Evolutionary conservation across 768 basidiomycete species (phyloP).

Genomic region (Megacollybia marginata): DNA sequence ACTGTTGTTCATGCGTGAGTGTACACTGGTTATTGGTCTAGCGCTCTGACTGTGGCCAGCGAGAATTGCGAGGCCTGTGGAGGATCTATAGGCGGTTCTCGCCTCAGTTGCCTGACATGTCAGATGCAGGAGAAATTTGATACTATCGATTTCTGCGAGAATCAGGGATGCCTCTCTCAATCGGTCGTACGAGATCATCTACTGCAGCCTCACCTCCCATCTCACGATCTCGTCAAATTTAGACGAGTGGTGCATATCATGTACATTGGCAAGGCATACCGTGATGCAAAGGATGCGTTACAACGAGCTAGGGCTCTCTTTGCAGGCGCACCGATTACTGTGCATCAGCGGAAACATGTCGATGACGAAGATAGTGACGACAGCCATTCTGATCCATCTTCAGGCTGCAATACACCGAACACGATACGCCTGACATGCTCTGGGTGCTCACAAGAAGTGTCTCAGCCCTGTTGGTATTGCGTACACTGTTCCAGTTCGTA

Average conservation of each 20-base stretch:
- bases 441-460: conserved; percentile 10
- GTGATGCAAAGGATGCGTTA: conserved; percentile 13
- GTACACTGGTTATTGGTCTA: neutral
- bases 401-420: neutral
- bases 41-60: conserved; percentile 2
- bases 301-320: conserved; percentile 6
- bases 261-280: conserved; percentile 11
- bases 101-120: conserved; percentile 25
- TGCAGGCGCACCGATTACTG: neutral
- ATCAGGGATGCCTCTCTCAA: conserved; percentile 12
- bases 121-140: conserved; percentile 8
- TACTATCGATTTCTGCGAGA: conserved; percentile 22
- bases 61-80: conserved; percentile 17
- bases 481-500: conserved; percentile 16
- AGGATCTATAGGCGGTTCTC: conserved; percentile 17
- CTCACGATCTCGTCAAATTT: conserved; percentile 21
- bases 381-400: conserved; percentile 4
- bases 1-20: conserved; percentile 14
- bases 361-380: conserved; percentile 2
- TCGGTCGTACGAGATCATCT: conserved; percentile 10
- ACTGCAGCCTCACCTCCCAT: conserved; percentile 16
- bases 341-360: neutral
- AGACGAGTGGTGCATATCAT: conserved; percentile 11
- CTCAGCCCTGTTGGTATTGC: conserved; percentile 24
- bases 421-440: conserved; percentile 11